phyloP scores from a whole-genome alignment of 164 flowering plant genomes.

The Piper longum region DNA sequence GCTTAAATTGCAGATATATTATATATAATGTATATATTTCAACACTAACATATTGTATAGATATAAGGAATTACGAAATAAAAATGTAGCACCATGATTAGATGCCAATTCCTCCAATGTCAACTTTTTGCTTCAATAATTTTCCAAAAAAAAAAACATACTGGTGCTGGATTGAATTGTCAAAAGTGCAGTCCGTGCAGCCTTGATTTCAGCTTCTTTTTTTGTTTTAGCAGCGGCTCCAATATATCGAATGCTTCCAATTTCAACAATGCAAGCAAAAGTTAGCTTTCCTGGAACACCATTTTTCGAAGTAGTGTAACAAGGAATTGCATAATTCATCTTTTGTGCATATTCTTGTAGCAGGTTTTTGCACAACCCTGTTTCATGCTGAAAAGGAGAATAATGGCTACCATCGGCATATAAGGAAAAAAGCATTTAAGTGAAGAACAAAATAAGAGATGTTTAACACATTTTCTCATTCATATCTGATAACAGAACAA shows the following conservation, averaged over 20 bases:
- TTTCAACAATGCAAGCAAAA: slow-evolving; percentile 61
- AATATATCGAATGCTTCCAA: slow-evolving; percentile 72
- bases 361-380: slow-evolving; percentile 85
- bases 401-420: slow-evolving; percentile 1
- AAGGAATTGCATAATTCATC: slow-evolving; percentile 87
- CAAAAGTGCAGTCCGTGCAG: slow-evolving; percentile 81
- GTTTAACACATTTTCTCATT: too few relatives aligned
- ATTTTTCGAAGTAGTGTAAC: slow-evolving; percentile 39
- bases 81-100: not conserved
- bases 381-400: slow-evolving; percentile 48
- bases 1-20: too few relatives aligned
- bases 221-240: slow-evolving; percentile 77
- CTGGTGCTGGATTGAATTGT: slow-evolving; percentile 40
- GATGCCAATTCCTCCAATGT: not conserved
- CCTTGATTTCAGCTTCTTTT: slow-evolving; percentile 97
- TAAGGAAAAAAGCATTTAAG: not conserved
- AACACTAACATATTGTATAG: too few relatives aligned
- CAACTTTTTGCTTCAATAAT: not conserved
- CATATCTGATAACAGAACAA: too few relatives aligned
- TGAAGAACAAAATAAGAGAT: too few relatives aligned
- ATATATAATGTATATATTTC: too few relatives aligned
- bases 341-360: slow-evolving; percentile 96
- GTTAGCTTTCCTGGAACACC: slow-evolving; percentile 21
- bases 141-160: not conserved
- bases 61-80: too few relatives aligned